Conservation (phyloP, 192 early-diverging fungal species). For the Backusella parvicylindrica region DNA sequence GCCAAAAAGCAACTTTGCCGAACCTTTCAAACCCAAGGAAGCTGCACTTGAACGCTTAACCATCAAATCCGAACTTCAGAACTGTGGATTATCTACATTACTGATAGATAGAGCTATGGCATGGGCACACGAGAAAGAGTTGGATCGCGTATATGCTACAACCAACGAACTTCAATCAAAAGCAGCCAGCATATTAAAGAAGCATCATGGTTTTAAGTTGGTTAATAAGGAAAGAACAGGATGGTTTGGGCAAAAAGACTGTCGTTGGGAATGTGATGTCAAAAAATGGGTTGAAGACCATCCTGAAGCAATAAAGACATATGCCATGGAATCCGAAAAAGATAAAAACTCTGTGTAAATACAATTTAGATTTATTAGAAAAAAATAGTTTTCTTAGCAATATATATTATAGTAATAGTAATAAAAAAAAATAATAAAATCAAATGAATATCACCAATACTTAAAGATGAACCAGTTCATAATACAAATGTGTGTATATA, state of each 20-base stretch:
- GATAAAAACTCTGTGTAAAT: neutral
- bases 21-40: neutral
- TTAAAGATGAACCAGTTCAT: neutral
- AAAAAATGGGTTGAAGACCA: constrained; percentile 12
- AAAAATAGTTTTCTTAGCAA: neutral
- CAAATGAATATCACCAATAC: neutral
- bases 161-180: constrained; percentile 26
- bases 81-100: constrained; percentile 27
- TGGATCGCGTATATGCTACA: constrained; percentile 11
- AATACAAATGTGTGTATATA: neutral
- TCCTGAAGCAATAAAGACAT: neutral
- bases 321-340: neutral
- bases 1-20: neutral
- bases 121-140: constrained; percentile 18
- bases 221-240: constrained; percentile 15
- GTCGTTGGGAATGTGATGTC: constrained; percentile 21
- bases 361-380: neutral
- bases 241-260: constrained; percentile 23
- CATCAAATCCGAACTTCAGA: constrained; percentile 18
- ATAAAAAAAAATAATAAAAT: neutral
- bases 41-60: constrained; percentile 22
- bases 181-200: constrained; percentile 21
- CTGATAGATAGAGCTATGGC: constrained; percentile 25
- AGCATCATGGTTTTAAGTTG: constrained; percentile 22
- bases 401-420: neutral